Conservation (phyloP, 1,284 basidiomycete species). For the Anthracocystis panici-leucophaei region DNA sequence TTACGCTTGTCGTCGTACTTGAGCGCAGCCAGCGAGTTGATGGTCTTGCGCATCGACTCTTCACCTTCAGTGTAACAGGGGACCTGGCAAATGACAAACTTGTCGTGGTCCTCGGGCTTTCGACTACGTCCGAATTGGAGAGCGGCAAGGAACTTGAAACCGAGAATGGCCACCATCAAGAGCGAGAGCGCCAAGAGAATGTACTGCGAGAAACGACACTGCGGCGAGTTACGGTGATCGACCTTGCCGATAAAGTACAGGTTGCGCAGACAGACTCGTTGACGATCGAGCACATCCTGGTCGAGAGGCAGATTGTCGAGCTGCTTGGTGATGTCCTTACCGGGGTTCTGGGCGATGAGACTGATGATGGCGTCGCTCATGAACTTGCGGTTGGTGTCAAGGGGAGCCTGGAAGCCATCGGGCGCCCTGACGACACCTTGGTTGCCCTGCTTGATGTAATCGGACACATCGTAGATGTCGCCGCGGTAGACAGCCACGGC, state of each 20-base stretch:
- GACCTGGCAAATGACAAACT: slow-evolving; percentile 98
- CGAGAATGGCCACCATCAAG: slow-evolving; percentile 94
- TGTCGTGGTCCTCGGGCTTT: slow-evolving; percentile 95
- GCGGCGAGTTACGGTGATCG: slow-evolving; percentile 89
- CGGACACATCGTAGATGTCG: slow-evolving; percentile 87
- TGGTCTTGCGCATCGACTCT: slow-evolving; percentile 85
- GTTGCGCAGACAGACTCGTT: slow-evolving; percentile 90
- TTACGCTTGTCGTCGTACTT: slow-evolving; percentile 99
- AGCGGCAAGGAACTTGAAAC: slow-evolving; percentile 97
- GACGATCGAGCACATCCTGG: slow-evolving; percentile 77
- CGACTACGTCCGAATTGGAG: slow-evolving; percentile 86
- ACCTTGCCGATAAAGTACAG: slow-evolving; percentile 91
- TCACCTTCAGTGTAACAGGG: slow-evolving; percentile 98
- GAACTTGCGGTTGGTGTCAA: slow-evolving; percentile 76
- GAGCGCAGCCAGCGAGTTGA: slow-evolving; percentile 91
- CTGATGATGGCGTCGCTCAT: slow-evolving; percentile 81
- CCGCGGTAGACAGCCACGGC: slow-evolving; percentile 83
- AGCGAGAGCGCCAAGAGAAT: slow-evolving; percentile 89
- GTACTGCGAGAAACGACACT: slow-evolving; percentile 91
- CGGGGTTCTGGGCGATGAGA: slow-evolving; percentile 85
- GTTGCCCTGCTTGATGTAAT: slow-evolving; percentile 74
- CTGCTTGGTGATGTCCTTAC: slow-evolving; percentile 85
- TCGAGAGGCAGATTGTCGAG: slow-evolving; percentile 79
- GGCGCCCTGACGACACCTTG: slow-evolving; percentile 74
- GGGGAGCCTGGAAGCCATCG: slow-evolving; percentile 75